phyloP scores from a whole-genome alignment of 2,329 filamentous ascomycete genomes.

The Venturia pyrina region DNA sequence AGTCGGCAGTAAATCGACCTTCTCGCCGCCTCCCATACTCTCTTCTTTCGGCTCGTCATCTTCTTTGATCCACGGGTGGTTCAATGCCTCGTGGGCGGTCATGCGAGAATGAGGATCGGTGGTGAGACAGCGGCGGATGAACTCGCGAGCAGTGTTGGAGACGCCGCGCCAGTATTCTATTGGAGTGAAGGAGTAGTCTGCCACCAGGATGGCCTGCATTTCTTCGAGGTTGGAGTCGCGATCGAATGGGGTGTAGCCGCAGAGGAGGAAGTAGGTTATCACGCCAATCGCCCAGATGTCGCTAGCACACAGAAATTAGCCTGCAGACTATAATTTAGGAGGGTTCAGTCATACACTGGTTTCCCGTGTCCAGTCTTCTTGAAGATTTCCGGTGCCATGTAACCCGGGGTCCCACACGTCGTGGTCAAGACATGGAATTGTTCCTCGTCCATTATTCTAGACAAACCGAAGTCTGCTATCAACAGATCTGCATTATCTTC shows the following conservation, averaged over 20 bases:
- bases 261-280: slow-evolving; percentile 96
- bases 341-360: slow-evolving; percentile 53
- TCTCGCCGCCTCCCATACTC: slow-evolving; percentile 27
- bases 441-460: slow-evolving; percentile 97
- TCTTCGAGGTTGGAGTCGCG: slow-evolving; percentile 96
- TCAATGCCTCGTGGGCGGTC: slow-evolving; percentile 71
- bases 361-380: slow-evolving; percentile 98
- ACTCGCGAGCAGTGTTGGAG: slow-evolving; percentile 71
- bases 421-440: slow-evolving; percentile 97
- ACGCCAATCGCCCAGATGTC: slow-evolving; percentile 98
- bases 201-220: slow-evolving; percentile 96
- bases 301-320: slow-evolving; percentile 25
- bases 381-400: slow-evolving; percentile 99
- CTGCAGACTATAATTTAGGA: background rate
- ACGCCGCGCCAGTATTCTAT: slow-evolving; percentile 95
- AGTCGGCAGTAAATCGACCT: slow-evolving; percentile 49
- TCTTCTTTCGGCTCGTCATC: slow-evolving; percentile 32
- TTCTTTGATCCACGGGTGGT: slow-evolving; percentile 55
- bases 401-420: slow-evolving; percentile 93
- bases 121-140: slow-evolving; percentile 85
- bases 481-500: slow-evolving; percentile 96
- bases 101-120: slow-evolving; percentile 80
- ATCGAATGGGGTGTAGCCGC: slow-evolving; percentile 96
- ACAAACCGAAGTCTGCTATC: slow-evolving; percentile 94
- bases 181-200: slow-evolving; percentile 92